Evolutionary conservation across 805 yeast genomes (phyloP), one percentile per base, ranked within the genome.

Genomic region (Sugiyamaella valdiviana): DNA sequence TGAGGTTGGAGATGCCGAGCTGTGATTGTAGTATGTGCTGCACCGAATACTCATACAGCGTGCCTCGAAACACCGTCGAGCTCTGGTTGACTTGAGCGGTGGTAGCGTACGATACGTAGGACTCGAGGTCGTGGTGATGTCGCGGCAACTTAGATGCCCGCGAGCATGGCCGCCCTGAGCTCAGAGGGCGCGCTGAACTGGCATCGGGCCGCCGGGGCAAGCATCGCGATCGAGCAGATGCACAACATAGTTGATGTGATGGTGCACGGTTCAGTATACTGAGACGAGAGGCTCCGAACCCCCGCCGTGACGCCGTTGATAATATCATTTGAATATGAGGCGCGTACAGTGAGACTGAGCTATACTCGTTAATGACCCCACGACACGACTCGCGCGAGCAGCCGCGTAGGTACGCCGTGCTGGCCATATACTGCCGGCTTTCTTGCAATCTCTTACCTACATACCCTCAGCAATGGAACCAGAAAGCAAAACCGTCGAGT

Each of bases 1-100:
- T 51, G 41, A 78, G 48, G 29, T 67, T 58, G 14, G 57, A 55
- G 39, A 76, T 66, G 16, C 68, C 60, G 21, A 78, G 65, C n/a
- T 61, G 54, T 1, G 62, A 43, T 49, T 68, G 65, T 3, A 80
- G 61, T 32, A 69, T 64, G 4, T 65, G 64, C 52, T 72, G 66
- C 22, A 74, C 67, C 2, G 70, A 59, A 16, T 77, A 61, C 52
- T 80, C 85, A 55, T 79, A 80, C 29, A 79, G 53, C 0, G 81
- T 77, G 2, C 85, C 85, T 43, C 65, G 63, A 57, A 77, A 78
- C 2, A 70, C 82, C 0, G 78, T 67, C 0, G 79, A 69, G 4
- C 49, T 71, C 15, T 78, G 73, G 36, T 69, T 66, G n/a, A 73
- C 60, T 42, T 61, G 69, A 23, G 63, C 58, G n/a, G 59, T 43